Evolutionary conservation across 768 basidiomycete species (phyloP), one percentile per base, ranked within the genome.

Genomic region (Chiua virens): DNA sequence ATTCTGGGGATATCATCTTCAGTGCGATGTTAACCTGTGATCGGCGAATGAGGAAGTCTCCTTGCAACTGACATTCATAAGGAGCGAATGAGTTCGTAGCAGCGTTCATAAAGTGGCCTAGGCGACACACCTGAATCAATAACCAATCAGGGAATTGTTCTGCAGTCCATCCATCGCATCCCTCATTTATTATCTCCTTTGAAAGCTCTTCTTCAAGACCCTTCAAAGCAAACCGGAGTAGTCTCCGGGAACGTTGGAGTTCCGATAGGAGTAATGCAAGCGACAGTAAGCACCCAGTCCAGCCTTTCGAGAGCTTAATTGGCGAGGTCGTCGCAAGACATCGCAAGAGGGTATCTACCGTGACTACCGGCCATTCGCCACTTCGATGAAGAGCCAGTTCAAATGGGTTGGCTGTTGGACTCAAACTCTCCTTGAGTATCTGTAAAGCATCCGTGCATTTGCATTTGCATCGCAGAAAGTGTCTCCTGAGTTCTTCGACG

Each of bases 1-100:
- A 68, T 3, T 42, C 52, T 0, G 80, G 77, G 2, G 57, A 43
- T 14, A 77, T 75, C 79, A 80, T 80, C 45, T 79, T 71, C 5
- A 56, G 43, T 3, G 79, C 76, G 13, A 82, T 63, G 0, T 61
- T 42, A 0, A 63, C 60, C 48, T 82, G 81, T 11, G 79, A 55
- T 1, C 68, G 65, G 6, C 80, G 76, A 25, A 71, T 61, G 10
- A 73, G 52, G 32, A 82, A 69, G 37, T 79, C 66, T 6, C 69
- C 60, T 50, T 81, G 77, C 3, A 81, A 68, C 79, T 80, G 45
- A 41, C 1, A 35, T 45, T 1, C 13, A 45, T 35, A 21, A 10
- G 5, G 23, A 3, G 22, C 2, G 15, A 28, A 17, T 27, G 27
- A 27, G 27, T 27, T 8, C 27, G 9, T 8, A 30, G 3, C 13